phyloP scores from a whole-genome alignment of 495 filamentous ascomycete species.

The Penicillium coprophilum region DNA sequence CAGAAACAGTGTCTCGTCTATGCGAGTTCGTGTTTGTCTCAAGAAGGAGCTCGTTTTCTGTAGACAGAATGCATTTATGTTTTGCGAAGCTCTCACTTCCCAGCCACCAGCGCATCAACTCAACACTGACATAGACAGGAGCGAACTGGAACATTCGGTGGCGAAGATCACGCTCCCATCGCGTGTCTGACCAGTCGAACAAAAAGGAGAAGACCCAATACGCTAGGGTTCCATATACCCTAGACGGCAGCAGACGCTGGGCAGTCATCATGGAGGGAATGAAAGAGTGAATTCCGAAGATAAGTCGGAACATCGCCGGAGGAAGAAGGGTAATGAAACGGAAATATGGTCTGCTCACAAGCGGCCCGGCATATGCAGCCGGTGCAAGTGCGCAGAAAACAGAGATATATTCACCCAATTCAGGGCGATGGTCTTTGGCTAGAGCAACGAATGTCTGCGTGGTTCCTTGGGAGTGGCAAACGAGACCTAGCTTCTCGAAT shows the following conservation, averaged over 20 bases:
- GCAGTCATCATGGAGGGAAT: conserved; percentile 94
- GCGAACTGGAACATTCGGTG: conserved; percentile 89
- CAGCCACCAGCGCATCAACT: conserved; percentile 96
- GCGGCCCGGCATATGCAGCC: conserved; percentile 84
- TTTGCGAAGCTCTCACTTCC: conserved; percentile 87
- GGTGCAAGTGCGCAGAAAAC: conserved; percentile 94
- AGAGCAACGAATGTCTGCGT: conserved; percentile 88
- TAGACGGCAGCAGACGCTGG: conserved; percentile 61
- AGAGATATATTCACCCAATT: conserved; percentile 78
- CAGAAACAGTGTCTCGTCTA: conserved; percentile 4
- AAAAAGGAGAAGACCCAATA: conserved; percentile 90
- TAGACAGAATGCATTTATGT: conserved; percentile 87
- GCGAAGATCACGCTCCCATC: conserved; percentile 82
- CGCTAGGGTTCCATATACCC: conserved; percentile 78
- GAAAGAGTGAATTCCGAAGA: conserved; percentile 94
- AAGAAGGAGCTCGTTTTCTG: conserved; percentile 63
- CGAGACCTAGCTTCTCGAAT: conserved; percentile 78
- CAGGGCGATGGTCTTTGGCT: conserved; percentile 88
- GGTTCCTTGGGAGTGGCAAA: conserved; percentile 90
- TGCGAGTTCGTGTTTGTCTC: conserved; percentile 59
- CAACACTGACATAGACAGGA: conserved; percentile 84
- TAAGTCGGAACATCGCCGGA: conserved; percentile 69
- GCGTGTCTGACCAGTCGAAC: conserved; percentile 82
- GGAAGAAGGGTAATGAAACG: conserved; percentile 86
- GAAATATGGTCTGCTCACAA: conserved; percentile 86